Conservation (phyloP, 2,329 filamentous ascomycete genomes). For the Cladosporium phlei region DNA sequence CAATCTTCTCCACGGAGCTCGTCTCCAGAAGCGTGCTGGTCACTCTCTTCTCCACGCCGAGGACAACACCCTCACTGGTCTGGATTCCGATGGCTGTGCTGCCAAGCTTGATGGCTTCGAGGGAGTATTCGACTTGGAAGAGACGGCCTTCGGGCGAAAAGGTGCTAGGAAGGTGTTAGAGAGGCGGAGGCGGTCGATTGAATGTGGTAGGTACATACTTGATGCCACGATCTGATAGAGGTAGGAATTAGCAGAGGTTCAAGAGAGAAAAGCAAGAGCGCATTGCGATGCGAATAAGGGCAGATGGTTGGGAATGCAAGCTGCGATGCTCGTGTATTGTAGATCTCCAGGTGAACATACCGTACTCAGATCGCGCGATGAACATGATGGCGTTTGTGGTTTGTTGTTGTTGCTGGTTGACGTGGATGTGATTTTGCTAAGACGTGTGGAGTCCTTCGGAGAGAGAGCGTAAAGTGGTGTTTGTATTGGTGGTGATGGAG, state of each 20-base stretch:
- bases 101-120: slow-evolving; percentile 99
- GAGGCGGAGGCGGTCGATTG: slow-evolving; percentile 52
- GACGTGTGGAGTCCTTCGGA: background rate
- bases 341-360: slow-evolving; percentile 51
- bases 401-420: background rate
- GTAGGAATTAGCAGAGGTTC: slow-evolving; percentile 17
- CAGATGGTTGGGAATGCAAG: no score
- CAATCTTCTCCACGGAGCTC: slow-evolving; percentile 97
- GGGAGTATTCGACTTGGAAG: slow-evolving; percentile 99
- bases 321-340: background rate
- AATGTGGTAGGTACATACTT: slow-evolving; percentile 59
- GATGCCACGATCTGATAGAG: slow-evolving; percentile 79
- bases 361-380: slow-evolving; percentile 99
- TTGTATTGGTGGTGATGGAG: background rate
- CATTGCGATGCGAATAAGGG: no score
- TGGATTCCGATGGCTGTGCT: slow-evolving; percentile 96
- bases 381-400: slow-evolving; percentile 61
- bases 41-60: slow-evolving; percentile 98
- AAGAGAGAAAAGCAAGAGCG: background rate
- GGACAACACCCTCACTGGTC: slow-evolving; percentile 88
- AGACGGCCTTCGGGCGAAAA: slow-evolving; percentile 99
- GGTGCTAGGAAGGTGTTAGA: slow-evolving; percentile 59
- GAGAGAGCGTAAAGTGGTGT: background rate
- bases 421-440: background rate
- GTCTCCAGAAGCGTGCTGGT: slow-evolving; percentile 96